These are phyloP conservation scores for Ilyonectria sp. DNA, from an alignment of 2,329 filamentous ascomycete species.

Conservation along the genomic window DNA sequence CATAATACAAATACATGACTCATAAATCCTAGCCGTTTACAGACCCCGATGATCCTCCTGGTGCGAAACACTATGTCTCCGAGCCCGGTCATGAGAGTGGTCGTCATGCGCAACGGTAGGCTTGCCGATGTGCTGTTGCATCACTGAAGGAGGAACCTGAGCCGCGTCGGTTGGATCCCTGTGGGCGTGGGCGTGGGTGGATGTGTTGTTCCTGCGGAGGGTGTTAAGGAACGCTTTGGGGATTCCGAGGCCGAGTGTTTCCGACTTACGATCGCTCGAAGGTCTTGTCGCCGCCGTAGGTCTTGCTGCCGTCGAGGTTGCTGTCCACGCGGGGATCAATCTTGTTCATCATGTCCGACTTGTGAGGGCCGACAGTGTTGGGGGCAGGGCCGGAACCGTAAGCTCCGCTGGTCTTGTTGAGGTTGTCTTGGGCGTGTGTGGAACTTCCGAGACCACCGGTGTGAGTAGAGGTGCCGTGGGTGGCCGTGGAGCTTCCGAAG, in stretches of 20 bases:
- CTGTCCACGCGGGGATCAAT: conserved; percentile 68
- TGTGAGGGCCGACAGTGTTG: conserved; percentile 62
- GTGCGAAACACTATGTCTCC: conserved; percentile 63
- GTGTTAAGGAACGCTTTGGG: conserved; percentile 34
- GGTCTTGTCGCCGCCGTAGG: conserved; percentile 68
- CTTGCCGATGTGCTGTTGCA: conserved; percentile 63
- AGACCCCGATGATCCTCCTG: conserved; percentile 66
- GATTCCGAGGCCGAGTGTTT: conserved; percentile 7
- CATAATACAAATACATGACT: conserved; percentile 39
- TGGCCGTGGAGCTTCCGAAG: conserved; percentile 32
- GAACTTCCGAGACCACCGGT: conserved; percentile 6
- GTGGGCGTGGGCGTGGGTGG: conserved; percentile 21
- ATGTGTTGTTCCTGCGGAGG: conserved; percentile 33
- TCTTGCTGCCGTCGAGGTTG: conserved; percentile 61
- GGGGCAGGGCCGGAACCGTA: conserved; percentile 55
- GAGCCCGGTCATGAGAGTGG: conserved; percentile 58
- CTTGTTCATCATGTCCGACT: conserved; percentile 64
- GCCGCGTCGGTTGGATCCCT: conserved; percentile 69
- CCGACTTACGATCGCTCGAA: conserved; percentile 56
- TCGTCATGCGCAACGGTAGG: conserved; percentile 64
- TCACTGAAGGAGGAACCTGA: conserved; percentile 70
- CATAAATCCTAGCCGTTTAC: conserved; percentile 47
- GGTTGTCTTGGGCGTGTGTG: conserved; percentile 3
- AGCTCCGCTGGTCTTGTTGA: conserved; percentile 47
- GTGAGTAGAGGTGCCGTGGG: conserved; percentile 28